Evolutionary conservation across 352 stramenopile genomes (phyloP).

Genomic region (Phytophthora sojae): DNA sequence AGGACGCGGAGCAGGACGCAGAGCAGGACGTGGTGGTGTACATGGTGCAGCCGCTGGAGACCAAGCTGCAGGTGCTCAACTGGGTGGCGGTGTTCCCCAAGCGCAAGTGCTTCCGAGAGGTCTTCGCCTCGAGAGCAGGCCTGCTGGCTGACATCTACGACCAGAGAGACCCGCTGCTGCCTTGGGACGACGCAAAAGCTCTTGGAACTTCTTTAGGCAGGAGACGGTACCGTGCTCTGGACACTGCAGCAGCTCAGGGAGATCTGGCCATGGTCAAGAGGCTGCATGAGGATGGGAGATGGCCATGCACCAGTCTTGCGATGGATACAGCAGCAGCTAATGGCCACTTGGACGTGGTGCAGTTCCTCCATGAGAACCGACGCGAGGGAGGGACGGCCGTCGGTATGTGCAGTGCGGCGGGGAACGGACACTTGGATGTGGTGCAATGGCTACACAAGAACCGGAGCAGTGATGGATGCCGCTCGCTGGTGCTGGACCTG

Average conservation of each 20-base stretch:
- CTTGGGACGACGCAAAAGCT: constrained; percentile 25
- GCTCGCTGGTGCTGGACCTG: constrained; percentile 51
- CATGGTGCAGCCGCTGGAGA: constrained; percentile 41
- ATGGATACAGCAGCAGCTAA: constrained; percentile 52
- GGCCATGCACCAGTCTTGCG: constrained; percentile 46
- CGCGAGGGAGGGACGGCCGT: constrained; percentile 48
- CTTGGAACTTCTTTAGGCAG: constrained; percentile 17
- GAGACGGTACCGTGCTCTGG: constrained; percentile 37
- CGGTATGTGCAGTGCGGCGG: constrained; percentile 45
- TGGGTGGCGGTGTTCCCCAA: constrained; percentile 45
- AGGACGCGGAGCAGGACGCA: neutral
- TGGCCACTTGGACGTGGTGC: constrained; percentile 47
- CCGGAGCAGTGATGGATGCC: constrained; percentile 44
- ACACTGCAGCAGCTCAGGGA: constrained; percentile 39
- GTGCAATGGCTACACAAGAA: constrained; percentile 48
- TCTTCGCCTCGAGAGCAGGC: constrained; percentile 39
- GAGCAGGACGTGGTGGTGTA: constrained; percentile 27
- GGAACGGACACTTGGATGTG: constrained; percentile 48
- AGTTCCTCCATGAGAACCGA: constrained; percentile 50
- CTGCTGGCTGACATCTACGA: constrained; percentile 41
- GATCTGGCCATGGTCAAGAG: constrained; percentile 45
- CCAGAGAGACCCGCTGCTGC: constrained; percentile 40
- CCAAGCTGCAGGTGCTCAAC: constrained; percentile 41
- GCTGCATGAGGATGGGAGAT: constrained; percentile 39
- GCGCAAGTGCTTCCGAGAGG: constrained; percentile 40